Evolutionary conservation across 108 stramenopile species (phyloP).

Genomic region (Stephanodiscus minutulus): DNA sequence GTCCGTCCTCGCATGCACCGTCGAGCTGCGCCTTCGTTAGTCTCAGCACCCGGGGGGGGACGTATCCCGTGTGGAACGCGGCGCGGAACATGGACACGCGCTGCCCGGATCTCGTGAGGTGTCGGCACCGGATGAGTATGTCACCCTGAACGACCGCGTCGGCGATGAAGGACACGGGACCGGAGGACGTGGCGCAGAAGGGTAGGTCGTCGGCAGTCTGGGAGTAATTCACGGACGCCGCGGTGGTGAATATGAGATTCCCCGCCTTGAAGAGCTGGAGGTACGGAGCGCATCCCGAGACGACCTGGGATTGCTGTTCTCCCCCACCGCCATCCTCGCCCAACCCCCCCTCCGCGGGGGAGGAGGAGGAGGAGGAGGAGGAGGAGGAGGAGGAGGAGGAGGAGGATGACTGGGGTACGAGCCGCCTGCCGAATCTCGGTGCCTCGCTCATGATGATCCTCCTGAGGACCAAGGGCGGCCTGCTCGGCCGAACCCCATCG

Average conservation of each 20-base stretch:
- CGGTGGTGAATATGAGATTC: too few species aligned
- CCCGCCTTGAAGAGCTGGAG: conserved; percentile 89
- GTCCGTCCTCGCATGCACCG: too few species aligned
- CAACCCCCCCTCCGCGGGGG: too few species aligned
- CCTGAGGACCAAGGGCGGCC: conserved; percentile 88
- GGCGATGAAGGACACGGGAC: conserved; percentile 66
- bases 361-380: too few species aligned
- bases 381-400: background rate
- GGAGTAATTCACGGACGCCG: too few species aligned
- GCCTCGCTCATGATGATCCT: conserved; percentile 93
- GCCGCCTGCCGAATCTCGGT: conserved; percentile 62
- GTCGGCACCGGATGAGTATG: conserved; percentile 89
- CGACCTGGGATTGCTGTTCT: background rate
- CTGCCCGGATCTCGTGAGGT: conserved; percentile 77
- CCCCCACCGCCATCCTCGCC: background rate
- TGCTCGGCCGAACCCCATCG: conserved; percentile 76
- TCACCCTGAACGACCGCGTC: conserved; percentile 89
- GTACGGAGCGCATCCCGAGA: conserved; percentile 94
- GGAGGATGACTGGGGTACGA: background rate
- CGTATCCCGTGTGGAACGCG: conserved; percentile 85
- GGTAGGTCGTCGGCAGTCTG: background rate
- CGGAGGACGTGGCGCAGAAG: too few species aligned
- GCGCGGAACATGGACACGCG: conserved; percentile 95
- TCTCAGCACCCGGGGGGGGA: too few species aligned
- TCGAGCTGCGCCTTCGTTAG: too few species aligned